phyloP scores from a whole-genome alignment of 106 monocot species.

The Cymbidium sinense region DNA sequence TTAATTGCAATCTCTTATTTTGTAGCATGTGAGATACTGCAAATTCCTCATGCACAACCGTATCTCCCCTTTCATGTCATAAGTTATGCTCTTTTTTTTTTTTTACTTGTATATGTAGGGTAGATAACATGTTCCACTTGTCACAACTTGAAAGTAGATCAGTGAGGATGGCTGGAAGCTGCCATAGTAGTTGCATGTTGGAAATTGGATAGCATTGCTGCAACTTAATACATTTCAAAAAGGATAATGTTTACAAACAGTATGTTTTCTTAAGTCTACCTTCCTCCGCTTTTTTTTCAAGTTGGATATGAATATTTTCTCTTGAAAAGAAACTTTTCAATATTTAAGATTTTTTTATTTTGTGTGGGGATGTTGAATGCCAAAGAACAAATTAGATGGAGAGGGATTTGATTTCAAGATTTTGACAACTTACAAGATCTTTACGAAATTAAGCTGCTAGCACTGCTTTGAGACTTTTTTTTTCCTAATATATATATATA shows the following conservation, averaged over 20 bases:
- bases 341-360: not conserved
- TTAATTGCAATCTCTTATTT: not conserved
- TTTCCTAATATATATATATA: too few relatives aligned
- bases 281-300: not conserved
- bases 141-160: not conserved
- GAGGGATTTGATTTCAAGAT: too few relatives aligned
- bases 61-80: not conserved
- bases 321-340: not conserved
- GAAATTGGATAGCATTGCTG: not conserved
- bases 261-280: not conserved
- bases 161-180: not conserved
- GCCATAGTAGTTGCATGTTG: not conserved
- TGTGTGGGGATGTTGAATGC: too few relatives aligned
- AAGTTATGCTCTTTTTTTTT: too few relatives aligned
- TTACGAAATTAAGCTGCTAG: too few relatives aligned
- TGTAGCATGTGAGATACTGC: not conserved
- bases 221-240: not conserved
- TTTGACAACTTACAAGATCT: too few relatives aligned
- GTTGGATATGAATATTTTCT: not conserved
- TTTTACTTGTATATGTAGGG: not conserved
- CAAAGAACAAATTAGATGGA: too few relatives aligned
- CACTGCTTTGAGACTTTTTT: too few relatives aligned
- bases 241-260: not conserved
- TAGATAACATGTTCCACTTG: not conserved
- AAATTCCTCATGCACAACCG: not conserved